phyloP scores from a whole-genome alignment of 163 green algal genomes.

The Volvox carteri region DNA sequence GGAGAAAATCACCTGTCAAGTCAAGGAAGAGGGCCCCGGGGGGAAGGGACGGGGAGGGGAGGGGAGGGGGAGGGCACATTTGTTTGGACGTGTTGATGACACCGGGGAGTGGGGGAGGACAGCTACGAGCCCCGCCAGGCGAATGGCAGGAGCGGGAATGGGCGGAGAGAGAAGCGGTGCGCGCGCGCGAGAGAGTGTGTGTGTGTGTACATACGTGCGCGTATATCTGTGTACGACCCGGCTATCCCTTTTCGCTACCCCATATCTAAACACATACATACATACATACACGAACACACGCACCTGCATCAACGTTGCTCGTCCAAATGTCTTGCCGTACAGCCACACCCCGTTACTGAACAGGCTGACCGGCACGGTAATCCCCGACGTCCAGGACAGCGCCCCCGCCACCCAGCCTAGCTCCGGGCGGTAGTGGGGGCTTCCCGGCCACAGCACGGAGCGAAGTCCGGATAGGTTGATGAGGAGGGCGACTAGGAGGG shows the following conservation, averaged over 20 bases:
- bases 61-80: background rate
- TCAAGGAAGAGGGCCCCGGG: too few species aligned
- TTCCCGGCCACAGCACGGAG: background rate
- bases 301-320: slow-evolving; percentile 8
- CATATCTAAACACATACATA: too few species aligned
- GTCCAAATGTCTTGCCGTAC: slow-evolving; percentile 52
- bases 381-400: slow-evolving; percentile 16
- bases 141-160: too few species aligned
- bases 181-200: too few species aligned
- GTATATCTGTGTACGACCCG: too few species aligned
- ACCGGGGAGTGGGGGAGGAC: background rate
- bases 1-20: too few species aligned
- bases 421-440: slow-evolving; percentile 33
- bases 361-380: slow-evolving; percentile 54
- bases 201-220: too few species aligned
- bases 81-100: too few species aligned
- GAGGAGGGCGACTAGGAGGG: slow-evolving; percentile 49
- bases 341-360: slow-evolving; percentile 61
- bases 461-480: slow-evolving; percentile 49
- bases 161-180: too few species aligned
- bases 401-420: slow-evolving; percentile 51
- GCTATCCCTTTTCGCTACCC: too few species aligned
- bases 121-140: background rate
- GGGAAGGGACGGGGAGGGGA: background rate
- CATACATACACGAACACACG: too few species aligned